phyloP scores from a whole-genome alignment of 2,329 filamentous ascomycete genomes.

The Penicillium polonicum region DNA sequence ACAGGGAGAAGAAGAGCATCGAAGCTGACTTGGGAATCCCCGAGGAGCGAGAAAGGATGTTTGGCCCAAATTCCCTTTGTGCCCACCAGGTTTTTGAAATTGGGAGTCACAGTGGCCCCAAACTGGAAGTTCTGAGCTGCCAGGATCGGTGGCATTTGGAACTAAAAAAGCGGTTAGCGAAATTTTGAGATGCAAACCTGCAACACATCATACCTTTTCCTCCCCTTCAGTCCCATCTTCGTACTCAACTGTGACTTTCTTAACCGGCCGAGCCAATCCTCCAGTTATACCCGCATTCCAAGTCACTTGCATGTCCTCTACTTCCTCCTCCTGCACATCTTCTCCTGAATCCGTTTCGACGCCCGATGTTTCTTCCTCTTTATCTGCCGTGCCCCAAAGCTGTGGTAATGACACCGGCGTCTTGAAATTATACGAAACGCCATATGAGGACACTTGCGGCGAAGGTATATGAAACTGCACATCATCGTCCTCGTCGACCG shows the following conservation, averaged over 20 bases:
- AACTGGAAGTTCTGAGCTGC: constrained; percentile 32
- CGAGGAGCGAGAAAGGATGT: constrained; percentile 34
- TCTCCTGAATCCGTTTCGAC: constrained; percentile 16
- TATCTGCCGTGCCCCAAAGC: constrained; percentile 21
- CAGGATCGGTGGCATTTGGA: constrained; percentile 31
- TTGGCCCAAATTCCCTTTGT: constrained; percentile 30
- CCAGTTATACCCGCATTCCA: constrained; percentile 37
- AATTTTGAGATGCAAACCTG: not conserved
- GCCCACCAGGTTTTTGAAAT: constrained; percentile 28
- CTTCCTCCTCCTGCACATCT: constrained; percentile 12
- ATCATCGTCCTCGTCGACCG: constrained; percentile 30
- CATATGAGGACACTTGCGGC: constrained; percentile 26
- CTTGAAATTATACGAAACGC: constrained; percentile 37
- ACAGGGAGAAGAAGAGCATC: constrained; percentile 34
- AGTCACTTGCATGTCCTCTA: constrained; percentile 26
- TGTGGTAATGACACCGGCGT: constrained; percentile 33
- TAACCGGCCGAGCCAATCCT: constrained; percentile 25
- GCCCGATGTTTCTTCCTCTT: constrained; percentile 18
- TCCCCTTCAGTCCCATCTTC: constrained; percentile 28
- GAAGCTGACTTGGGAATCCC: constrained; percentile 30
- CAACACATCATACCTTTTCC: constrained; percentile 26
- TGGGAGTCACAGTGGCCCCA: constrained; percentile 33
- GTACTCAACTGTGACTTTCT: constrained; percentile 24
- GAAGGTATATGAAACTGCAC: constrained; percentile 32
- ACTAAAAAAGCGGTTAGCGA: constrained; percentile 25